phyloP scores from a whole-genome alignment of 495 filamentous ascomycete species.

The Penicillium maclennaniae region DNA sequence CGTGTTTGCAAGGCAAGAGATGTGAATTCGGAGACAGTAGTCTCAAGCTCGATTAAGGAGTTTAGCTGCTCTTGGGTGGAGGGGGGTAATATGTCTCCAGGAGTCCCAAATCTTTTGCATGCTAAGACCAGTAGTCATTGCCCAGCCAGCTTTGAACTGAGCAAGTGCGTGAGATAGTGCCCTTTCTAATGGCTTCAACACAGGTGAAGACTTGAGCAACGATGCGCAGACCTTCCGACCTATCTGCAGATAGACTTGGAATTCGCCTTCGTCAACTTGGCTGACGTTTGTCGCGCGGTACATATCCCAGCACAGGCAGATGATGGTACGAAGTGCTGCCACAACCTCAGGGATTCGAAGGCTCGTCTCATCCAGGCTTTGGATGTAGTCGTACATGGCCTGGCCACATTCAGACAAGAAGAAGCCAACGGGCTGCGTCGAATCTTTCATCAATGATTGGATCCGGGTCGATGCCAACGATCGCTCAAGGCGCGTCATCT shows the following conservation, averaged over 20 bases:
- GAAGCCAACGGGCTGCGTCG: conserved; percentile 52
- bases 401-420: conserved; percentile 45
- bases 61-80: conserved; percentile 47
- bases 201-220: conserved; percentile 20
- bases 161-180: conserved; percentile 39
- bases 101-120: conserved; percentile 82
- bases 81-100: conserved; percentile 64
- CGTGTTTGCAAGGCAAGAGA: conserved; percentile 42
- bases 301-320: conserved; percentile 57
- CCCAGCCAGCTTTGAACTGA: conserved; percentile 48
- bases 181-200: conserved; percentile 30
- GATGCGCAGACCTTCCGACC: conserved; percentile 36
- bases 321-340: conserved; percentile 38
- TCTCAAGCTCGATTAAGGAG: conserved; percentile 57
- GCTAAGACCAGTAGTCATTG: conserved; percentile 67
- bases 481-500: conserved; percentile 66
- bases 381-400: conserved; percentile 38
- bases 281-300: conserved; percentile 41
- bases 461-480: conserved; percentile 57
- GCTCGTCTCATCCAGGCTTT: conserved; percentile 26
- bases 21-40: conserved; percentile 73
- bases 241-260: conserved; percentile 52
- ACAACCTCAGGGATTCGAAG: conserved; percentile 28
- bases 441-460: conserved; percentile 59
- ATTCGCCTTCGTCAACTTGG: conserved; percentile 50